These are phyloP conservation scores for Cupressus sempervirens DNA, from an alignment of 75 land plant species.

Conservation along the genomic window DNA sequence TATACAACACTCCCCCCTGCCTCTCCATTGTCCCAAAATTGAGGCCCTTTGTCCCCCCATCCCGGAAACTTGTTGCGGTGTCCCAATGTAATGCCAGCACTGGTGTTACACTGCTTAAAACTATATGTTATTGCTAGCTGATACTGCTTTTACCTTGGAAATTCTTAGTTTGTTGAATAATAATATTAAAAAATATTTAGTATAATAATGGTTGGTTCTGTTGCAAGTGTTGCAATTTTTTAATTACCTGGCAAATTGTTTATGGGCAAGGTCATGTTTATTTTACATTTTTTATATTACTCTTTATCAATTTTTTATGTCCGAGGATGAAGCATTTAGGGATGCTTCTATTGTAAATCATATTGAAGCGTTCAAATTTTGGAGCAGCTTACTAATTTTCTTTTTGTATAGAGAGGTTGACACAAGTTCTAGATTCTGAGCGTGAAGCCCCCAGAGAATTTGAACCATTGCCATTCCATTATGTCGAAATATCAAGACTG, in stretches of 20 bases:
- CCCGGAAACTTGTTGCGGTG: too few relatives aligned
- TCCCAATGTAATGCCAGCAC: too few relatives aligned
- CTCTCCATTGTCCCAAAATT: too few relatives aligned
- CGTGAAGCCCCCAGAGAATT: slow-evolving; percentile 85
- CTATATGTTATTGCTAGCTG: neutral
- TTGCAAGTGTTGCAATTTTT: neutral
- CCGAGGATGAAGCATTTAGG: neutral
- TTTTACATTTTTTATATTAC: neutral
- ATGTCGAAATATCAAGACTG: slow-evolving; percentile 88
- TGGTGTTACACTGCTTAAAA: too few relatives aligned
- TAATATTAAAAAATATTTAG: neutral
- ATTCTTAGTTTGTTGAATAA: neutral
- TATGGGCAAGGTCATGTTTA: neutral
- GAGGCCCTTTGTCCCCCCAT: too few relatives aligned
- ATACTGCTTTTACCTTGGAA: neutral
- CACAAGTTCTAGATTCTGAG: slow-evolving; percentile 82
- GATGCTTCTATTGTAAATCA: neutral
- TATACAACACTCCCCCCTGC: too few relatives aligned
- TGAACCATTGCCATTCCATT: slow-evolving; percentile 95
- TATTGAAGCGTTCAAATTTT: neutral
- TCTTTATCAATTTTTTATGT: neutral
- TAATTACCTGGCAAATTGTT: neutral
- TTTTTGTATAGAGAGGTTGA: slow-evolving; percentile 62
- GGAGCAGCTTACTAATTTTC: neutral
- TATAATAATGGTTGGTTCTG: neutral